Percentiles rank a stretch among this genome's conserved stretches.
phyloP scores from a whole-genome alignment of 805 yeast genomes.

The Lipomyces anomalus region DNA sequence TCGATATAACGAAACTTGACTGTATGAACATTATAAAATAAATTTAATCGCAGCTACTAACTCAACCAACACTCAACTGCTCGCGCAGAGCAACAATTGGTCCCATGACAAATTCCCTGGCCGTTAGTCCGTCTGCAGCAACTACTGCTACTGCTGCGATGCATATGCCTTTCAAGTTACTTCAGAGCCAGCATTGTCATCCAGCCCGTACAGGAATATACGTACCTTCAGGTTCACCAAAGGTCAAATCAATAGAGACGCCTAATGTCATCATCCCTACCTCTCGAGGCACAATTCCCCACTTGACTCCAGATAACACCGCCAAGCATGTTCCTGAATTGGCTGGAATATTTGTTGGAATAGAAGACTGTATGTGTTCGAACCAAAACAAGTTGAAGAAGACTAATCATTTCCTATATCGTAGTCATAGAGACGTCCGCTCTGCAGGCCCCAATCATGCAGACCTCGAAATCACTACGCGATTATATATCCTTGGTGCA shows the following conservation, averaged over 20 bases:
- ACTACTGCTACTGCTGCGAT: no score
- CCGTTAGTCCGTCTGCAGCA: no score
- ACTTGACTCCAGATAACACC: slow-evolving; percentile 40
- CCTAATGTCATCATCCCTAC: slow-evolving; percentile 32
- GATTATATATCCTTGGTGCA: slow-evolving; percentile 31
- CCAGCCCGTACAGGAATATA: no score
- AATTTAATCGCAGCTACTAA: no score
- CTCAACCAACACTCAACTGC: no score
- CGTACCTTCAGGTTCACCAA: no score
- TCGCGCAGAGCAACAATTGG: no score
- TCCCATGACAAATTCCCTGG: no score
- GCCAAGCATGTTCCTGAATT: slow-evolving; percentile 19
- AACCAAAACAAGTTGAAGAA: not conserved
- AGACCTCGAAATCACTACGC: slow-evolving; percentile 12
- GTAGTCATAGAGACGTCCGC: slow-evolving; percentile 32
- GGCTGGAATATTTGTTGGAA: slow-evolving; percentile 30
- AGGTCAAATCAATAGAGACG: slow-evolving; percentile 5
- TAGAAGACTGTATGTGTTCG: slow-evolving; percentile 34
- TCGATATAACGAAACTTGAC: no score
- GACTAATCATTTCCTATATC: not conserved
- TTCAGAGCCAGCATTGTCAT: no score
- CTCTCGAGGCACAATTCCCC: slow-evolving; percentile 39
- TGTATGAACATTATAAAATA: no score
- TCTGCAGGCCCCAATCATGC: slow-evolving; percentile 11
- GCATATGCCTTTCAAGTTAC: no score